Conservation (phyloP, 768 basidiomycete species). For the Podaxis sp. region DNA sequence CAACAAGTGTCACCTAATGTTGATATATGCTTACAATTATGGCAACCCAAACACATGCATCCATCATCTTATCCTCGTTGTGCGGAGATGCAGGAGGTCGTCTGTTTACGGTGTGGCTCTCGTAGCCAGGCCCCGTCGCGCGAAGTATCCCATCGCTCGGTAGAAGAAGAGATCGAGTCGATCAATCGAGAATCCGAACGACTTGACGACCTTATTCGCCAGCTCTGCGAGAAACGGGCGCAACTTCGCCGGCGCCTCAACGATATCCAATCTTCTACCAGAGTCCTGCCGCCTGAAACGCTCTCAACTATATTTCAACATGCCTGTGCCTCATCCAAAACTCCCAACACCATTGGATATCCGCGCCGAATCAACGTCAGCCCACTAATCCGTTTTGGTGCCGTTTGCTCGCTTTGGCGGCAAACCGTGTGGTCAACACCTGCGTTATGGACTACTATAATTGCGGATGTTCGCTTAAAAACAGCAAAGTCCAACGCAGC, state of each 20-base stretch:
- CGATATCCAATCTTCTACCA: background rate
- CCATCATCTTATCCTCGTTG: background rate
- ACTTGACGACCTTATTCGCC: background rate
- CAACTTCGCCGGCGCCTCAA: background rate
- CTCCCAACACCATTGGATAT: background rate
- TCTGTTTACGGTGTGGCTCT: background rate
- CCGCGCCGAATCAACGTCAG: background rate
- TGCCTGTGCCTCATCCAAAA: background rate
- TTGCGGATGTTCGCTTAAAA: background rate
- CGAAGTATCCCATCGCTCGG: background rate
- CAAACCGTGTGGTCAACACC: constrained; percentile 3
- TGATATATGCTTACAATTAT: too few species aligned
- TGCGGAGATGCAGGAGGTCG: background rate
- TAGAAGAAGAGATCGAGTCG: background rate
- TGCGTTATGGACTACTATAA: background rate
- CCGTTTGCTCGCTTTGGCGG: constrained; percentile 2
- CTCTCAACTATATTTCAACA: background rate
- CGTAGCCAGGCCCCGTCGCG: background rate
- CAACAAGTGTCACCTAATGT: too few species aligned
- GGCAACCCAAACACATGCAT: too few species aligned
- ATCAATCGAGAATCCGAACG: background rate
- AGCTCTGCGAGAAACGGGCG: background rate
- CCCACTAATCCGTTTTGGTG: background rate
- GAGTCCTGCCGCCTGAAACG: background rate
- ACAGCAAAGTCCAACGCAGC: background rate